Percentiles rank a stretch among this genome's conserved stretches.
Evolutionary conservation across 1,284 basidiomycete species (phyloP).

Genomic region (Irpex lacteus): DNA sequence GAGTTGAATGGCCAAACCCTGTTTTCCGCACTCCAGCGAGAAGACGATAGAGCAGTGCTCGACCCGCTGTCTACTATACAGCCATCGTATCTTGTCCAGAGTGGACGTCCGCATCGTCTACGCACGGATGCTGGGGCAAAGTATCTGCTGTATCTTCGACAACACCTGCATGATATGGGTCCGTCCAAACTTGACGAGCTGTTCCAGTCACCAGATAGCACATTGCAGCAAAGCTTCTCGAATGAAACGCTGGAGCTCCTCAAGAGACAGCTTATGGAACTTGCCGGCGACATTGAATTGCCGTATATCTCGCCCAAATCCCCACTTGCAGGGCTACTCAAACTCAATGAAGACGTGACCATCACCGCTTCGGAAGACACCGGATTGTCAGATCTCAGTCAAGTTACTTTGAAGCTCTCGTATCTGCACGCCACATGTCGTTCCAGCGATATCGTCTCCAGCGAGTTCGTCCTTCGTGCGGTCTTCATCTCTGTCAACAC

Average conservation of each 20-base stretch:
- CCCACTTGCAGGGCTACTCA: slow-evolving; percentile 1
- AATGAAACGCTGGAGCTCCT: slow-evolving; percentile 25
- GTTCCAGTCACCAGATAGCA: slow-evolving; percentile 8
- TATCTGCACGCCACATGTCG: slow-evolving; percentile 5
- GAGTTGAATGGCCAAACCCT: slow-evolving; percentile 28
- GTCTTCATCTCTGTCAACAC: slow-evolving; percentile 15
- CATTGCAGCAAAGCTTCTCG: slow-evolving; percentile 15
- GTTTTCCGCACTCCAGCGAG: slow-evolving; percentile 45
- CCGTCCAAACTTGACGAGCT: slow-evolving; percentile 24
- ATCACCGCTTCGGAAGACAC: not conserved
- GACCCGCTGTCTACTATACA: slow-evolving; percentile 79
- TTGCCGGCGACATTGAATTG: slow-evolving; percentile 6
- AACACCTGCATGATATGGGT: slow-evolving; percentile 40
- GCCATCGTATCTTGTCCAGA: slow-evolving; percentile 76
- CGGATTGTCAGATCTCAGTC: not conserved
- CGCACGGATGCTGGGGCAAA: slow-evolving; percentile 67
- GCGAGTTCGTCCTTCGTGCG: slow-evolving; percentile 20
- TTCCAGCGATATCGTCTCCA: slow-evolving; percentile 4
- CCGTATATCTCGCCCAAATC: not conserved
- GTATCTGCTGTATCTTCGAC: slow-evolving; percentile 70
- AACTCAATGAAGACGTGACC: not conserved
- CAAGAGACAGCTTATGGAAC: slow-evolving; percentile 14
- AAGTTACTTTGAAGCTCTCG: slow-evolving; percentile 2
- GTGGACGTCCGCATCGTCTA: slow-evolving; percentile 59
- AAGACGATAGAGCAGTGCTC: slow-evolving; percentile 47